Evolutionary conservation across 2,329 filamentous ascomycete species (phyloP), one percentile per base, ranked within the genome.

Genomic region (Metarhizium humberi): DNA sequence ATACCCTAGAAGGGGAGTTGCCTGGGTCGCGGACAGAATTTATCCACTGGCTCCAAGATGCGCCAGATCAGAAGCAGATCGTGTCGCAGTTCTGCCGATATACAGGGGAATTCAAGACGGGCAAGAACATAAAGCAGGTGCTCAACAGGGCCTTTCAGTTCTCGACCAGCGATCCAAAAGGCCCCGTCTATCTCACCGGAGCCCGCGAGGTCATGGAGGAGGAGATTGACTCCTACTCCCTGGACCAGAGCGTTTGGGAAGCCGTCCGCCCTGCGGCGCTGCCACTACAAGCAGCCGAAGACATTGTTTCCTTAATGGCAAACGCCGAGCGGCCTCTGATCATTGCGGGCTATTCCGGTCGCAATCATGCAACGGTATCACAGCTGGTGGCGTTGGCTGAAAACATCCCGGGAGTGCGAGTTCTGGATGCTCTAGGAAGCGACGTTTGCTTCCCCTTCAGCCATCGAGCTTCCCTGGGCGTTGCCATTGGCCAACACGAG

Each of bases 11-110:
- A 62, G 87, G 87, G 13, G 87, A 90, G 70, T 80, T 86, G 71
- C 77, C 83, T 6, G 87, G 87, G 5, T 83, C 79, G 5, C 75
- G 87, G 54, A 89, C 86, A 0, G 87, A 90, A 68, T 90, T 87
- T 67, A 90, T 90, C 59, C 87, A 90, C 67, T 91, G 87, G 85
- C 84, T 90, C 50, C 87, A 91, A 64, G 86, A 91, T 67, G 84
- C 88, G 13, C 86, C 85, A 0, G 86, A 90, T 63, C 87, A 91
- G 69, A 87, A 85, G 67, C 78, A 82, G 64, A 90, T 94, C 57
- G 75, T 94, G 14, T 75, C 80, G 1, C 89, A 92, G 71, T 92
- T 92, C 69, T 92, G 89, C 68, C 80, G 89, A 14, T 94, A 91
- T 64, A 74, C 84, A 0, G 87, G 78, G 6, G 89, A 94, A 72